phyloP scores from a whole-genome alignment of 2,329 filamentous ascomycete species.

The Massarina eburnea region DNA sequence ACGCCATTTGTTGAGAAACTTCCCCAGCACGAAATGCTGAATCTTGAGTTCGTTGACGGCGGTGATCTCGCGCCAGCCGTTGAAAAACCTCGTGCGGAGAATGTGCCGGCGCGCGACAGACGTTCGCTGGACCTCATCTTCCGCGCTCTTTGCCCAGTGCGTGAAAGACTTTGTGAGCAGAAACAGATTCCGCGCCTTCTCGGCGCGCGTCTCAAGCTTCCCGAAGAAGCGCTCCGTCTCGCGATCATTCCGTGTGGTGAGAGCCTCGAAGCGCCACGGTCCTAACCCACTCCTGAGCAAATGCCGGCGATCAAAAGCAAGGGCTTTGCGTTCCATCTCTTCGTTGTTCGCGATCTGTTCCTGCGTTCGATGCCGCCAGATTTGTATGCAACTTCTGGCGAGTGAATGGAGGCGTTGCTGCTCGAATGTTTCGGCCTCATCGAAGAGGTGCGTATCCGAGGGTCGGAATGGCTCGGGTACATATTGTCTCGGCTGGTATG shows the following conservation, averaged over 20 bases:
- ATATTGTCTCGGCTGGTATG: constrained; percentile 18
- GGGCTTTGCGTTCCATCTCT: constrained; percentile 39
- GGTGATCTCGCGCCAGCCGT: constrained; percentile 68
- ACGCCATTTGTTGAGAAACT: constrained; percentile 59
- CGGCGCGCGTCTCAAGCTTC: constrained; percentile 61
- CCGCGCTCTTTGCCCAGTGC: constrained; percentile 68
- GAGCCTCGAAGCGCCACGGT: constrained; percentile 30
- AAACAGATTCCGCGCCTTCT: constrained; percentile 65
- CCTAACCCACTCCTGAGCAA: constrained; percentile 58
- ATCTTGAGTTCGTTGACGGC: constrained; percentile 60
- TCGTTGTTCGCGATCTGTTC: constrained; percentile 26
- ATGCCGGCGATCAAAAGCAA: constrained; percentile 52
- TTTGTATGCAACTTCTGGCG: constrained; percentile 39
- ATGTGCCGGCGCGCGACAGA: constrained; percentile 70
- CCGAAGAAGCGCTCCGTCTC: constrained; percentile 58
- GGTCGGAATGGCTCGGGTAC: constrained; percentile 49
- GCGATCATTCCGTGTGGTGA: constrained; percentile 42
- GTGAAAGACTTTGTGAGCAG: constrained; percentile 65
- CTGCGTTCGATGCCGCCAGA: constrained; percentile 51
- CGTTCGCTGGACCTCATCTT: constrained; percentile 66
- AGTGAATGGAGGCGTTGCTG: constrained; percentile 30
- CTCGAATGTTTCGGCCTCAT: constrained; percentile 51
- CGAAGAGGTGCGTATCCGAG: constrained; percentile 53
- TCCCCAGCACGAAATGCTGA: constrained; percentile 54
- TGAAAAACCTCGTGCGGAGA: constrained; percentile 68